Evolutionary conservation across 23 red algal genomes (phyloP), one percentile per base, ranked within the genome.

Genomic region (Agarophyton chilense): DNA sequence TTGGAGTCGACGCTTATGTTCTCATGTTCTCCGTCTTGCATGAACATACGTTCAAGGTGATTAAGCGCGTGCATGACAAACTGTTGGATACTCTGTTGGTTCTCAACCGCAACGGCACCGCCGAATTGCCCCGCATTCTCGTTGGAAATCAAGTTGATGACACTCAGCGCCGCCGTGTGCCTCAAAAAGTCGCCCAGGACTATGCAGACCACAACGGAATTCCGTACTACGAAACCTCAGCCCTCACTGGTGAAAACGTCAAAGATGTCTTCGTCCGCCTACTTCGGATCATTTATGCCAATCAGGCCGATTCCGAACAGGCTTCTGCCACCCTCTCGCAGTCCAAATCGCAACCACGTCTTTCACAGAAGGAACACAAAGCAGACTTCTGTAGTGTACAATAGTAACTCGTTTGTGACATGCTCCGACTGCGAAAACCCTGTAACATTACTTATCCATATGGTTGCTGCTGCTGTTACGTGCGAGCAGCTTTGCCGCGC

Each of bases 131-230:
- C 45, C 82, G 83, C 18, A 74, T 98, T 25, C 82, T 98, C 29
- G 92, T 98, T 17, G 96, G 96, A 22, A 98, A 95, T 74, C 90
- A 95, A 63, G 68, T 93, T 34, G 96, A 98, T 73, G 46, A 86
- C 25, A 53, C 61, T 25, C 70, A 92, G 14, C 29, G 82, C 8
- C 89, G 96, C 57, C 79, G 75, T 26, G 96, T 98, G 11, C 46
- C 40, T 52, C 31, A 18, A 2, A 89, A 73, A 45, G 26, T 77
- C 18, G 96, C 80, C 12, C 57, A 90, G 32, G 33, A 85, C 3
- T 63, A 70, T 29, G 92, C 96, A 29, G 65, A 71, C 64, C 42
- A 93, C 0, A 46, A 90, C 35, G 82, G 55, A 52, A 88, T 84
- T 43, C 86, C 96, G 1, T 98, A 92, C 68, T 64, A 92, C 38